phyloP scores from a whole-genome alignment of 2,329 filamentous ascomycete genomes.

The Colletotrichum trifolii region DNA sequence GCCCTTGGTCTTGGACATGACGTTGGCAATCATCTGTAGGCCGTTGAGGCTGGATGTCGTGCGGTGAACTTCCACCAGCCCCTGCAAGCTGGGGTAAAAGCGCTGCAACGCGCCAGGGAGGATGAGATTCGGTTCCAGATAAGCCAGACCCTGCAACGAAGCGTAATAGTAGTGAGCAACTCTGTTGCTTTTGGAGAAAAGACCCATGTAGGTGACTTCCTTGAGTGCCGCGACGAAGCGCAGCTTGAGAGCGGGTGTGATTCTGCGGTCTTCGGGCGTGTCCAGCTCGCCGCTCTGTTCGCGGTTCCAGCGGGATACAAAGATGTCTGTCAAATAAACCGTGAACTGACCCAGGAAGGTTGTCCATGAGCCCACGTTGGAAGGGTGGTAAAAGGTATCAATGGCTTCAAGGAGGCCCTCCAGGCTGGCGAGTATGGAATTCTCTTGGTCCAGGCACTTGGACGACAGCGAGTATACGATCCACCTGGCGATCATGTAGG shows the following conservation, averaged over 20 bases:
- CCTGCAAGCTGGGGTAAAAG: constrained; percentile 97
- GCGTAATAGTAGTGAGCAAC: constrained; percentile 93
- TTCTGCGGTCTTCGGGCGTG: constrained; percentile 79
- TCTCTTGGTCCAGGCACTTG: constrained; percentile 77
- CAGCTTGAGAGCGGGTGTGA: constrained; percentile 83
- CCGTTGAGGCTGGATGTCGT: constrained; percentile 94
- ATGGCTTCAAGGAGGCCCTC: constrained; percentile 94
- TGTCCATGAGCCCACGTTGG: constrained; percentile 93
- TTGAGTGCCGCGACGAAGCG: constrained; percentile 90
- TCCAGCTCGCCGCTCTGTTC: constrained; percentile 94
- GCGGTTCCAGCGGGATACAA: constrained; percentile 97
- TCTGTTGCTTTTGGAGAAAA: constrained; percentile 94
- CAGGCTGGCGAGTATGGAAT: constrained; percentile 84
- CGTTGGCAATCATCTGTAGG: constrained; percentile 89
- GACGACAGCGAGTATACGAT: constrained; percentile 94
- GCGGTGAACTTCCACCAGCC: constrained; percentile 94
- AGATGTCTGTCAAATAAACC: constrained; percentile 93
- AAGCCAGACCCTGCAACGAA: constrained; percentile 88
- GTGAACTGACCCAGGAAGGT: constrained; percentile 89
- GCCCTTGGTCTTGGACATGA: constrained; percentile 94
- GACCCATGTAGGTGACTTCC: constrained; percentile 97
- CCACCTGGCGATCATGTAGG: constrained; percentile 93
- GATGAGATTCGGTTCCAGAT: constrained; percentile 90
- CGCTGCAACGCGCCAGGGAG: constrained; percentile 92
- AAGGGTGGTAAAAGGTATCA: constrained; percentile 98